A percentile compares a stretch with the other conserved stretches of the same genome.
Conservation (phyloP, 2,329 filamentous ascomycete genomes). For the Stachybotrys chartarum region DNA sequence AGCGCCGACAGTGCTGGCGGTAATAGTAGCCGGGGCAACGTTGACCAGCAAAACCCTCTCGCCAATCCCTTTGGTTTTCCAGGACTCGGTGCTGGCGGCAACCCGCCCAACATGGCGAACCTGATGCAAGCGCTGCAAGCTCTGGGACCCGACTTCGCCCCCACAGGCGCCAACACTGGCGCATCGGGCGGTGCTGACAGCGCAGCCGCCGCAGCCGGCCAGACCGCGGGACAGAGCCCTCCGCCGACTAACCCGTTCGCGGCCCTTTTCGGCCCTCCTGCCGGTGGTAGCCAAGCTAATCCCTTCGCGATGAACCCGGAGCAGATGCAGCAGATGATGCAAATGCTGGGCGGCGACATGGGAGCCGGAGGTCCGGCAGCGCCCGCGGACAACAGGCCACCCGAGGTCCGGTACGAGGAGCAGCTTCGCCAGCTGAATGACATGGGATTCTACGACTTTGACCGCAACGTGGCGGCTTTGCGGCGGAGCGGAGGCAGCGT, state of each 20-base stretch:
- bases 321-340: constrained; percentile 47
- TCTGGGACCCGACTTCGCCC: constrained; percentile 19
- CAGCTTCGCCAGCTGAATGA: constrained; percentile 93
- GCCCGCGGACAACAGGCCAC: constrained; percentile 75
- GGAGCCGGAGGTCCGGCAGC: constrained; percentile 34
- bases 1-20: constrained; percentile 13
- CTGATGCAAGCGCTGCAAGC: constrained; percentile 20
- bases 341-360: constrained; percentile 36
- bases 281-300: constrained; percentile 21
- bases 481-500: constrained; percentile 87
- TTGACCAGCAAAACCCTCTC: constrained; percentile 35
- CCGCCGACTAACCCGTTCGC: constrained; percentile 60
- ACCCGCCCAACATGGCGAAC: constrained; percentile 8
- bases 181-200: background rate
- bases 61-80: constrained; percentile 22
- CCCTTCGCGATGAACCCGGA: constrained; percentile 40
- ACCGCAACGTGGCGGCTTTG: constrained; percentile 82
- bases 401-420: constrained; percentile 86
- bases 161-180: constrained; percentile 5
- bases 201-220: constrained; percentile 5
- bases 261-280: constrained; percentile 45
- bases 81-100: constrained; percentile 12
- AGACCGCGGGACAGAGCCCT: constrained; percentile 23
- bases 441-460: constrained; percentile 98
- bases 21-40: constrained; percentile 6